Evolutionary conservation across 1,139 yeast genomes (phyloP), one percentile per base, ranked within the genome.

Genomic region (Lodderomyces theae): DNA sequence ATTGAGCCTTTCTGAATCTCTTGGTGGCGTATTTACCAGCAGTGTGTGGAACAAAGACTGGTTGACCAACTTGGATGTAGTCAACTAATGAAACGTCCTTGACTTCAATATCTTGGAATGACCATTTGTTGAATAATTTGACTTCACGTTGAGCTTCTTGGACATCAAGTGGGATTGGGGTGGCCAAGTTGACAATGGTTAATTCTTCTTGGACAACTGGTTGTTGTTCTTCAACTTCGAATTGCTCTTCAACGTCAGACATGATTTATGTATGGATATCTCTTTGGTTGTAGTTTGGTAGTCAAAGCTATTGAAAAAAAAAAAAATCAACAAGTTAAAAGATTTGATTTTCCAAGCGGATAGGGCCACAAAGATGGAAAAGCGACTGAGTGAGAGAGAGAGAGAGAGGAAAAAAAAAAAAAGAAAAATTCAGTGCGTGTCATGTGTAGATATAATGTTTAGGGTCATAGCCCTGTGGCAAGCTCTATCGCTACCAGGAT

Each of bases 1-100:
- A 90, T 83, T 92, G 97, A 60, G 98, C 95, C 86, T 94, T 94
- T 86, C 97, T 90, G 87, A 94, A 94, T 80, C 98, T 90, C 88
- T 92, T 92, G 78, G 89, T 74, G 67, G 97, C 98, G 80, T 90
- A 94, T 79, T 97, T 90, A 74, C 98, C 98, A 63, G 98, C 97
- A 63, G 97, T 89, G 95, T 94, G 98, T 64, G 97, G 80, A 55
- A 90, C 95, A 67, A 90, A 92, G 64, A 89, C 95, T 72, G 98
- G 97, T 74, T 86, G 87, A 76, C 95, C 86, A 77, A 92, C 79
- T 80, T 90, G 97, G 63, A 92, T 78, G 94, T 94, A 92, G 78
- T 92, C 98, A 66, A 92, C 92, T 72, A 94, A 82, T 55, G 98
- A 92, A 68, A 94, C 86, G 72, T 94, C 99, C 83, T 88, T 89